Evolutionary conservation across 768 basidiomycete genomes (phyloP).

Genomic region (Phallus indusiatus): DNA sequence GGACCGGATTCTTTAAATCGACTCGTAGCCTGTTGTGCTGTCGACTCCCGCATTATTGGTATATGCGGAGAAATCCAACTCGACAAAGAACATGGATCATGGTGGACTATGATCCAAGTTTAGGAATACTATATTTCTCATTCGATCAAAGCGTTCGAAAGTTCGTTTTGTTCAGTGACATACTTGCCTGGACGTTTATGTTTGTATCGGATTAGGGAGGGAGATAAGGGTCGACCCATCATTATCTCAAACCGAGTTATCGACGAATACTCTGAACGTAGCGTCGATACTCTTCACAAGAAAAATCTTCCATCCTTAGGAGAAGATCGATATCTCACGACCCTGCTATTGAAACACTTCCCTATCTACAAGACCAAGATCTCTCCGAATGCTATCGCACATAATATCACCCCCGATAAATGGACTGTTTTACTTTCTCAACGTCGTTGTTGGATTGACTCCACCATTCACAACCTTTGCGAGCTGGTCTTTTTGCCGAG

Average conservation of each 20-base stretch:
- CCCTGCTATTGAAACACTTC: constrained; percentile 91
- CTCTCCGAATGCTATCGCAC: no score
- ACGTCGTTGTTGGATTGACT: no score
- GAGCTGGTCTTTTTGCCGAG: no score
- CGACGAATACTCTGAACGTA: constrained; percentile 88
- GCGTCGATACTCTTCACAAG: constrained; percentile 92
- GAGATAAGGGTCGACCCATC: constrained; percentile 94
- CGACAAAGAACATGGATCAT: constrained; percentile 84
- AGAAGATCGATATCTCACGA: no score
- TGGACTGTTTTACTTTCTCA: no score
- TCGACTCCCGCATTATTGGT: no score
- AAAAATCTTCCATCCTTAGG: constrained; percentile 93
- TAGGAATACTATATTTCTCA: constrained; percentile 97
- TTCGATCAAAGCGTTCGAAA: constrained; percentile 89
- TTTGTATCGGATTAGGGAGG: constrained; percentile 85
- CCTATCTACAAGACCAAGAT: constrained; percentile 49
- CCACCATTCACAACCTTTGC: no score
- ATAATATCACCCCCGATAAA: no score
- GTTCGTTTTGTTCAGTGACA: constrained; percentile 86
- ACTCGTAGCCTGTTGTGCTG: constrained; percentile 82
- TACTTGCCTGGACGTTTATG: constrained; percentile 96
- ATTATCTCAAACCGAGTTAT: constrained; percentile 96
- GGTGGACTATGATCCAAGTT: constrained; percentile 99
- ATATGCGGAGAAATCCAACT: constrained; percentile 71
- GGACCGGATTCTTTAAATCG: no score